Conservation (phyloP, 805 yeast genomes). For the Metschnikowia amazonensis region DNA sequence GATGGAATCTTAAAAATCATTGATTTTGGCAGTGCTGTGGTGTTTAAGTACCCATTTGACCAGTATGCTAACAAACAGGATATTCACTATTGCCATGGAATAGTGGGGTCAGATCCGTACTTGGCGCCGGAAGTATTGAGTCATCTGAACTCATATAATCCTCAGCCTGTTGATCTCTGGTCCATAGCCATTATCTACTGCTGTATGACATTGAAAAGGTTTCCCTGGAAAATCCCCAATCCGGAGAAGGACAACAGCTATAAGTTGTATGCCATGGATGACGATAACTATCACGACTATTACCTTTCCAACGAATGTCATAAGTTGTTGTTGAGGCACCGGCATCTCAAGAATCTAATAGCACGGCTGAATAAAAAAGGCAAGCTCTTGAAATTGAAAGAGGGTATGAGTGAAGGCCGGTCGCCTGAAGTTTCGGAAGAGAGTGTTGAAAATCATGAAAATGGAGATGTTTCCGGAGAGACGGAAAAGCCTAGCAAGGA, state of each 20-base stretch:
- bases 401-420: slow-evolving; percentile 9
- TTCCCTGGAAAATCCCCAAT: slow-evolving; percentile 85
- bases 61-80: slow-evolving; percentile 46
- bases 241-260: slow-evolving; percentile 59
- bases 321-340: slow-evolving; percentile 55
- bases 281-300: slow-evolving; percentile 77
- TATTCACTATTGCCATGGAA: slow-evolving; percentile 48
- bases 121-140: slow-evolving; percentile 75
- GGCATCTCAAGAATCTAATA: slow-evolving; percentile 49
- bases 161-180: slow-evolving; percentile 80
- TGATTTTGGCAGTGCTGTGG: slow-evolving; percentile 83
- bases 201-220: slow-evolving; percentile 80
- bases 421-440: not conserved
- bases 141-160: slow-evolving; percentile 57
- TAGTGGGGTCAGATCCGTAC: slow-evolving; percentile 85
- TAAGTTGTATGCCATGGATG: slow-evolving; percentile 58
- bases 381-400: slow-evolving; percentile 21
- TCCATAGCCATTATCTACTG: slow-evolving; percentile 80
- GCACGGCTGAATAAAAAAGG: slow-evolving; percentile 42
- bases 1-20: slow-evolving; percentile 74
- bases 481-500: slow-evolving; percentile 13
- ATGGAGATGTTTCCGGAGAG: not conserved
- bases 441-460: slow-evolving; percentile 4
- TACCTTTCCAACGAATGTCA: slow-evolving; percentile 68
- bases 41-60: slow-evolving; percentile 71